Percentiles rank a stretch among this genome's conserved stretches.
Conservation (phyloP, 2,329 filamentous ascomycete genomes). For the Periglandula ipomoeae region DNA sequence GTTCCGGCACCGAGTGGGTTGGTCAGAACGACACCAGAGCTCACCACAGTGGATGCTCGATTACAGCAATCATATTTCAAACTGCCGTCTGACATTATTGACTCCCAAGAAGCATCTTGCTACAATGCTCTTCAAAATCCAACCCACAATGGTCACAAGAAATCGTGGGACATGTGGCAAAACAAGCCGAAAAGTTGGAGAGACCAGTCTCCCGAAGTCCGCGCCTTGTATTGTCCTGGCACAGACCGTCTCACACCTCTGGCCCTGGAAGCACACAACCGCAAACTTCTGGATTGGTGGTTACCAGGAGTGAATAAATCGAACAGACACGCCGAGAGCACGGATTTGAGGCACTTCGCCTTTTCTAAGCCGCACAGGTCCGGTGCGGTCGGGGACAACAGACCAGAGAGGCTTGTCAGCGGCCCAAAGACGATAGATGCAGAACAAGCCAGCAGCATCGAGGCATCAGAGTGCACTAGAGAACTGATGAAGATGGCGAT, state of each 20-base stretch:
- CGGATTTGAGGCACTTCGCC: not conserved
- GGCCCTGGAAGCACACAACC: slow-evolving; percentile 10
- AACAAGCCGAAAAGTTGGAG: slow-evolving; percentile 1
- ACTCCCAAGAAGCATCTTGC: not conserved
- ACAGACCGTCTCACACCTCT: slow-evolving; percentile 16
- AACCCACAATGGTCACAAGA: not conserved
- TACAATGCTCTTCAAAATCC: not conserved
- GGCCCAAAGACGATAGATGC: not conserved
- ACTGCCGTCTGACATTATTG: slow-evolving; percentile 1
- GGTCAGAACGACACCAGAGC: no score
- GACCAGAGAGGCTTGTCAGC: not conserved
- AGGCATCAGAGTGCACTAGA: not conserved
- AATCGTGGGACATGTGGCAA: not conserved
- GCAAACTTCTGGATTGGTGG: slow-evolving; percentile 8
- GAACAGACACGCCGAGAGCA: not conserved
- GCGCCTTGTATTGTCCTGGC: slow-evolving; percentile 9
- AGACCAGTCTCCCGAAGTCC: not conserved
- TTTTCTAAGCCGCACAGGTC: not conserved
- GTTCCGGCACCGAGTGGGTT: no score
- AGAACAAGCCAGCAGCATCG: not conserved
- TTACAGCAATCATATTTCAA: no score
- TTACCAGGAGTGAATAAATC: slow-evolving; percentile 5
- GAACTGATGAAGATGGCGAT: slow-evolving; percentile 3
- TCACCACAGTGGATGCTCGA: no score
- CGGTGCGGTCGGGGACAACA: slow-evolving; percentile 5